These are phyloP conservation scores for Diaporthe sp. DNA, from an alignment of 2,329 filamentous ascomycete species.

Conservation along the genomic window DNA sequence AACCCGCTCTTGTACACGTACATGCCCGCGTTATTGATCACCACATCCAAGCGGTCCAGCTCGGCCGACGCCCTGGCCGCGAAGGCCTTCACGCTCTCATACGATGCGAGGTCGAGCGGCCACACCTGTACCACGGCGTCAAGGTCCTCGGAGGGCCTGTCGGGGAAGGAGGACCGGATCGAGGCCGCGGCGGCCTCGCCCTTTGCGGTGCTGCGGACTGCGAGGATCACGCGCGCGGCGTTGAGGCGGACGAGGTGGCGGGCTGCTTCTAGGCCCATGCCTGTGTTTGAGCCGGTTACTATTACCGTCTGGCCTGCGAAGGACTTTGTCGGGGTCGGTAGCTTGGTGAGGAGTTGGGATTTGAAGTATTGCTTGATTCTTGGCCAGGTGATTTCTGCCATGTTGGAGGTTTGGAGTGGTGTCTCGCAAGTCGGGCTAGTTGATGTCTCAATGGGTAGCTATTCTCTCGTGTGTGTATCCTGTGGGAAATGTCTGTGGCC, in stretches of 20 bases:
- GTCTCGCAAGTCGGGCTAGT: neutral
- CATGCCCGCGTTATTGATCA: conserved; percentile 40
- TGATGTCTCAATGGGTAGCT: neutral
- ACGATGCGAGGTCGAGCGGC: conserved; percentile 38
- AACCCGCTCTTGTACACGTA: conserved; percentile 7
- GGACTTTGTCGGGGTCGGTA: neutral
- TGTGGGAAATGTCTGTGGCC: no score
- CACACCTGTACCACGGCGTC: conserved; percentile 35
- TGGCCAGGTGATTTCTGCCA: conserved; percentile 7
- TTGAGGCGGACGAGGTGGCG: conserved; percentile 53
- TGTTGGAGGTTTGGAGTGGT: neutral
- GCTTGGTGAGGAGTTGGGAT: neutral
- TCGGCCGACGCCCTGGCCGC: neutral
- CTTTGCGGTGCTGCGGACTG: conserved; percentile 51
- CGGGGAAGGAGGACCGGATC: conserved; percentile 45
- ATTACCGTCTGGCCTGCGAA: conserved; percentile 50
- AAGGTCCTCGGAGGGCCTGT: neutral
- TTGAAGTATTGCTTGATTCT: conserved; percentile 4
- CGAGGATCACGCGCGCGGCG: conserved; percentile 56
- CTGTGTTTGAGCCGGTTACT: conserved; percentile 57
- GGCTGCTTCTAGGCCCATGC: conserved; percentile 56
- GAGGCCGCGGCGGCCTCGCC: conserved; percentile 55
- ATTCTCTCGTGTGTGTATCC: neutral
- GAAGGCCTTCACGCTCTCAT: conserved; percentile 33
- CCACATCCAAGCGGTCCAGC: conserved; percentile 32